Percentiles rank a stretch among this genome's conserved stretches.
Evolutionary conservation across 495 filamentous ascomycete genomes (phyloP).

Genomic region (Massariosphaeria phaeospora): DNA sequence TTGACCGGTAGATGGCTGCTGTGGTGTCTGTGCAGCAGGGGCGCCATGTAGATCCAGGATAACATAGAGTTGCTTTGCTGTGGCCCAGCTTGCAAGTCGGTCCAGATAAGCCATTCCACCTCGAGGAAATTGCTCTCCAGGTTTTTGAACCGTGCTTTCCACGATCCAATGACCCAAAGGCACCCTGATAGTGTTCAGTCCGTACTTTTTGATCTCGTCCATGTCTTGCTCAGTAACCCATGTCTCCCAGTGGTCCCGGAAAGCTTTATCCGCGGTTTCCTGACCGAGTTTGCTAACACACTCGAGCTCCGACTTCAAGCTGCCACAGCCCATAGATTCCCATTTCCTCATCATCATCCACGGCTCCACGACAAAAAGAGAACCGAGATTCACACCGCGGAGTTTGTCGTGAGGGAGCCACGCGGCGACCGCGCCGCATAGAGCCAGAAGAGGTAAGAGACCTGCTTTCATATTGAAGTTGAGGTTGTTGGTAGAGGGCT

Average conservation of each 20-base stretch:
- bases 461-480: conserved; percentile 11
- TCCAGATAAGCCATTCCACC: conserved; percentile 53
- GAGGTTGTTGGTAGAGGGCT: no score
- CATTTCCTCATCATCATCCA: conserved; percentile 53
- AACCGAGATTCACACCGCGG: conserved; percentile 58
- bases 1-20: conserved; percentile 53
- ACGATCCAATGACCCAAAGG: conserved; percentile 61
- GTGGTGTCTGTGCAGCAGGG: conserved; percentile 52
- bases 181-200: conserved; percentile 59
- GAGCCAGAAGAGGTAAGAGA: conserved; percentile 7
- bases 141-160: conserved; percentile 51
- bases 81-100: conserved; percentile 52
- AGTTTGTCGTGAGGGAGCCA: conserved; percentile 45
- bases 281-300: conserved; percentile 55
- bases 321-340: conserved; percentile 53
- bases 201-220: conserved; percentile 48
- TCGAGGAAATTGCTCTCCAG: conserved; percentile 54
- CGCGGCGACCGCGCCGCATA: conserved; percentile 8
- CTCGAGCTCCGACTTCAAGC: conserved; percentile 51
- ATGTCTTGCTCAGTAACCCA: conserved; percentile 58
- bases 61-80: conserved; percentile 54
- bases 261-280: conserved; percentile 48
- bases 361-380: conserved; percentile 56
- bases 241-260: conserved; percentile 53
- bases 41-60: conserved; percentile 63